phyloP scores from a whole-genome alignment of 805 yeast species.

The Candida taoyuanica region DNA sequence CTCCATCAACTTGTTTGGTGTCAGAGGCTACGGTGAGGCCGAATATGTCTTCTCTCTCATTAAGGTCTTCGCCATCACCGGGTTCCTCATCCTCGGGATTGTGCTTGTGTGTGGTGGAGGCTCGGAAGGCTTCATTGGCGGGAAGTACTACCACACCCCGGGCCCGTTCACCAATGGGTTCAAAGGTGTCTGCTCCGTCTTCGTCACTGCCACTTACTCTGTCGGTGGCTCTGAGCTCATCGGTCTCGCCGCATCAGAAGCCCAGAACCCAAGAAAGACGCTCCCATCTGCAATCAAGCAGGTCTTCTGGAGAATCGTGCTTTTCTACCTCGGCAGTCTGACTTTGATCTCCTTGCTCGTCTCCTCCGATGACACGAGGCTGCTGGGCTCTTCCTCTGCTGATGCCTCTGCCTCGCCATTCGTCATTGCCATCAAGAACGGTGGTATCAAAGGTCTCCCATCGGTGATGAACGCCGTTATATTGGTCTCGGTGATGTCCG shows the following conservation, averaged over 20 bases:
- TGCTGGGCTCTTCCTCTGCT: conserved; percentile 28
- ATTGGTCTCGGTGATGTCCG: conserved; percentile 36
- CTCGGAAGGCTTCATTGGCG: conserved; percentile 43
- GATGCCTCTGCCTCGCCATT: conserved; percentile 42
- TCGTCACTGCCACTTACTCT: conserved; percentile 52
- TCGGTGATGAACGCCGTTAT: conserved; percentile 39
- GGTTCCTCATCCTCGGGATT: conserved; percentile 51
- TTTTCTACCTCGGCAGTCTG: conserved; percentile 43
- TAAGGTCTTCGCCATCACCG: conserved; percentile 45
- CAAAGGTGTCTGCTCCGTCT: conserved; percentile 49
- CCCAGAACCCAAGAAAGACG: conserved; percentile 41
- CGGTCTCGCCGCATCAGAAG: conserved; percentile 48
- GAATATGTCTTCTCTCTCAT: conserved; percentile 46
- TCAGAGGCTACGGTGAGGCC: conserved; percentile 50
- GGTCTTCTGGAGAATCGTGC: conserved; percentile 50
- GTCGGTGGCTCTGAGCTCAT: conserved; percentile 51
- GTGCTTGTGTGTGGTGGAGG: conserved; percentile 46
- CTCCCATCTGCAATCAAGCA: conserved; percentile 51
- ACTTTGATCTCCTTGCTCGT: conserved; percentile 44
- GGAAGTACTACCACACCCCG: conserved; percentile 43
- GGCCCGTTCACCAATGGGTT: conserved; percentile 64
- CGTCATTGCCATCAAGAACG: conserved; percentile 40
- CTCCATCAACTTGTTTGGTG: conserved; percentile 48
- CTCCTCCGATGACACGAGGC: conserved; percentile 36
- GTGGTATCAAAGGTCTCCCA: conserved; percentile 34